Percentiles rank a stretch among this genome's conserved stretches.
Conservation (phyloP, 2,329 filamentous ascomycete genomes). For the Simplicillium sp. region DNA sequence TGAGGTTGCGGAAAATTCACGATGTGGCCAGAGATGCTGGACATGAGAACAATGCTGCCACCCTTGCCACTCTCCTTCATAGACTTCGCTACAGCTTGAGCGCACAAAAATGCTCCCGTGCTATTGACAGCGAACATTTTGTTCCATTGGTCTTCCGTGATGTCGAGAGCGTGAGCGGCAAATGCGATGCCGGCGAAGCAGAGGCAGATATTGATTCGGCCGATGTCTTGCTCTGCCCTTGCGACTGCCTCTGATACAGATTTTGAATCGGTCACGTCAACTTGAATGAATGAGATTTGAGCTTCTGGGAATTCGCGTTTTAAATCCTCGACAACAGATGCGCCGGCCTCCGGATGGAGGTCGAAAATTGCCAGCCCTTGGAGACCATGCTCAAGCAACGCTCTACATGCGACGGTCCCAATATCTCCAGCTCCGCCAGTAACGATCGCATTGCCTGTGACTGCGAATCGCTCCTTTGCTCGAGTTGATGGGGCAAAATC, state of each 20-base stretch:
- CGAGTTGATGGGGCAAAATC: not conserved
- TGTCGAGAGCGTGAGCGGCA: constrained; percentile 1
- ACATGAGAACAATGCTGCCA: constrained; percentile 56
- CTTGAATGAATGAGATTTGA: not conserved
- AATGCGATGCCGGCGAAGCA: constrained; percentile 3
- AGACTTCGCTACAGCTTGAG: constrained; percentile 45
- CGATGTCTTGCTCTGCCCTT: not conserved
- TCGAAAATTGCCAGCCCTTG: constrained; percentile 21
- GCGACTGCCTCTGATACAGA: not conserved
- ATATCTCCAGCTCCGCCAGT: constrained; percentile 21
- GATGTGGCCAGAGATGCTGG: constrained; percentile 52
- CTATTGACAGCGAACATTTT: constrained; percentile 59
- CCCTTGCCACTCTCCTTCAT: constrained; percentile 39
- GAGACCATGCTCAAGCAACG: constrained; percentile 20
- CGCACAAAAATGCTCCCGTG: constrained; percentile 56
- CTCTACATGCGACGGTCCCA: constrained; percentile 16
- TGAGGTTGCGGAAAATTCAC: constrained; percentile 42
- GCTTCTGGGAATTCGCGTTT: constrained; percentile 1
- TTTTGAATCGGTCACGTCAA: constrained; percentile 3
- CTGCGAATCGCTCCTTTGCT: constrained; percentile 1
- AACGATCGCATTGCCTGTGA: constrained; percentile 18
- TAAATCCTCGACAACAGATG: not conserved
- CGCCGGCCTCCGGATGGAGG: not conserved
- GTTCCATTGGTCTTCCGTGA: constrained; percentile 37
- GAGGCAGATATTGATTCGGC: not conserved